These are phyloP conservation scores for Apiotrichum brassicae DNA, from an alignment of 1,284 basidiomycete species.

Conservation along the genomic window DNA sequence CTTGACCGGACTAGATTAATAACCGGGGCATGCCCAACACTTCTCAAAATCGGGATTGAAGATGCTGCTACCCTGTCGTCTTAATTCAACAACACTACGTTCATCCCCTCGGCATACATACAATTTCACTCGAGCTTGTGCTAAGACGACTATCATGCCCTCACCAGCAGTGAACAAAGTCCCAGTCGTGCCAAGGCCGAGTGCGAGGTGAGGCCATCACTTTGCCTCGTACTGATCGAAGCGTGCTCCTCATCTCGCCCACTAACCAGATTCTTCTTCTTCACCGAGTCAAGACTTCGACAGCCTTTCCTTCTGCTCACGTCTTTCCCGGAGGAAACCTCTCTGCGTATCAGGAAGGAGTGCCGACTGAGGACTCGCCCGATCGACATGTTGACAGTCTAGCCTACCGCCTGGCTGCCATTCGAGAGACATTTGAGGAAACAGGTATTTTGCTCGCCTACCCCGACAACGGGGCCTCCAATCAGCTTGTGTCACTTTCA, in stretches of 20 bases:
- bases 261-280: slow-evolving; percentile 15
- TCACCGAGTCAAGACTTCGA: slow-evolving; percentile 12
- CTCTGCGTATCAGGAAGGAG: background rate
- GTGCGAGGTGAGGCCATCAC: background rate
- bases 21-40: no score
- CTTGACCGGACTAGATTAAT: no score
- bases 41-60: no score
- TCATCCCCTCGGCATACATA: no score
- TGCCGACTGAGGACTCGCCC: background rate
- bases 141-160: slow-evolving; percentile 1
- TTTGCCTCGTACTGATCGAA: background rate
- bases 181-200: background rate
- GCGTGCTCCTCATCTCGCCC: slow-evolving; percentile 14
- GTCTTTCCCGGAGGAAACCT: slow-evolving; percentile 12
- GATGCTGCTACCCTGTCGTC: no score
- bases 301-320: slow-evolving; percentile 5
- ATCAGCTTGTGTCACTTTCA: background rate
- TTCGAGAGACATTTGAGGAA: slow-evolving; percentile 13
- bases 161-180: background rate
- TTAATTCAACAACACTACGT: no score
- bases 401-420: slow-evolving; percentile 9
- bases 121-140: no score
- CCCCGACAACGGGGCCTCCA: background rate
- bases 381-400: slow-evolving; percentile 10
- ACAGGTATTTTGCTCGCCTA: slow-evolving; percentile 8